Base-by-base conservation (phyloP, 108 stramenopile genomes). In the Cylindrotheca fusiformis region DNA sequence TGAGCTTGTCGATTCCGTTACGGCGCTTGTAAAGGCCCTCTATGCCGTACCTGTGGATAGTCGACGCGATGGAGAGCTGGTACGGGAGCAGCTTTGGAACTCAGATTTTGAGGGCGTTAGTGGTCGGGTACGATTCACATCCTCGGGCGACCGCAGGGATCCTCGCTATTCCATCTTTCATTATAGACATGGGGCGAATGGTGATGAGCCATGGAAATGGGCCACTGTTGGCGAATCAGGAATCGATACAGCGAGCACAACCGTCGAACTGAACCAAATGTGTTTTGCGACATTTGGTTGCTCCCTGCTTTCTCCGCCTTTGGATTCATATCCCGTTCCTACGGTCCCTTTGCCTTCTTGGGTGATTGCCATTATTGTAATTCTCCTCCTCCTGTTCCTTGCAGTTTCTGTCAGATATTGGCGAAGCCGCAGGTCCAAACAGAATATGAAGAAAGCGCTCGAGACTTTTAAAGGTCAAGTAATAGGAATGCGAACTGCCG, bases 401-500 rank as follows among this genome's bases (percentile, higher is more conserved):
- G 36, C 36, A 6, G 28, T 18, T 27, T 4, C 18, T 22, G 55
- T 56, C 23, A 56, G 10, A 27, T 56, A 56, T 29, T 29, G 23
- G 55, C 24, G 55, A 27, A 56, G 55, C 29, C 23, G 27, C 10
- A 56, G 26, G 26, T 41, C 36, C 6, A 41, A 41, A 14, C 36
- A 14, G 14, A 41, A 10, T 6, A 41, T 41, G 10, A 41, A 41
- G 36, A 6, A 41, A 41, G 63, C 52, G 45, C 32, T 65, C 32
- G 33, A 54, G 6, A 29, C n/a, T 12, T 54, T 65, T 29, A 51
- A 25, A 22, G 45, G 54, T 21, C 54, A 51, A 20, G 32, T 65
- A 44, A 52, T 63, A n/a, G 61, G 41, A 21, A 63, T 63, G 61
- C 14, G 61, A 20, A 24, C 61, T 41, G 61, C 49, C 22, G 24